phyloP scores from a whole-genome alignment of 352 stramenopile genomes.

The Pythium plurisporium region DNA sequence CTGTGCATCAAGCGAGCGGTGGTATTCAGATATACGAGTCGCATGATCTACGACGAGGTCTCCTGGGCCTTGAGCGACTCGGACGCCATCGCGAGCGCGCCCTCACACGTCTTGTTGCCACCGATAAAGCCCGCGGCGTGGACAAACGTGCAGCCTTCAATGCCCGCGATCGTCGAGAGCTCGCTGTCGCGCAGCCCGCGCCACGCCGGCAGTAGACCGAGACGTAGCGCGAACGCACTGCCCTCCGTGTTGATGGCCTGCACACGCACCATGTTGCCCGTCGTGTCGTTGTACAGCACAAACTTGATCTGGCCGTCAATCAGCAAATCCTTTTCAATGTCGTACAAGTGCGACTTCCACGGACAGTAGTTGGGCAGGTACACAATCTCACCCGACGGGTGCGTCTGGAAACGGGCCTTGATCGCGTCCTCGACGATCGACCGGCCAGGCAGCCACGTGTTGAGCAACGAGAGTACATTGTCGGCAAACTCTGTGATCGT shows the following conservation, averaged over 20 bases:
- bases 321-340: conserved; percentile 91
- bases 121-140: conserved; percentile 99
- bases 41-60: conserved; percentile 6
- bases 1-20: no score
- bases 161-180: conserved; percentile 82
- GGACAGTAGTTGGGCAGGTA: conserved; percentile 89
- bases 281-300: conserved; percentile 95
- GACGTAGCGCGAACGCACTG: conserved; percentile 91
- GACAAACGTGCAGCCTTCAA: conserved; percentile 95
- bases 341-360: conserved; percentile 97
- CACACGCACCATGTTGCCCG: conserved; percentile 92
- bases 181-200: conserved; percentile 93
- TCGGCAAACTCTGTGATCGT: conserved; percentile 94
- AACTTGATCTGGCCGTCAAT: conserved; percentile 93
- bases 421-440: conserved; percentile 92
- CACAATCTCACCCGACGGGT: conserved; percentile 93
- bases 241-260: conserved; percentile 94
- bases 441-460: conserved; percentile 92
- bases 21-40: no score
- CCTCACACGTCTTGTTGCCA: conserved; percentile 95
- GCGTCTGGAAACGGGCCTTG: conserved; percentile 75
- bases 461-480: conserved; percentile 87
- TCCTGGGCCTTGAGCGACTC: conserved; percentile 44
- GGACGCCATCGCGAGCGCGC: conserved; percentile 93
- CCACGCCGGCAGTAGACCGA: conserved; percentile 90